Evolutionary conservation across 1,139 yeast species (phyloP), one percentile per base, ranked within the genome.

Genomic region (Eremothecium gossypii): DNA sequence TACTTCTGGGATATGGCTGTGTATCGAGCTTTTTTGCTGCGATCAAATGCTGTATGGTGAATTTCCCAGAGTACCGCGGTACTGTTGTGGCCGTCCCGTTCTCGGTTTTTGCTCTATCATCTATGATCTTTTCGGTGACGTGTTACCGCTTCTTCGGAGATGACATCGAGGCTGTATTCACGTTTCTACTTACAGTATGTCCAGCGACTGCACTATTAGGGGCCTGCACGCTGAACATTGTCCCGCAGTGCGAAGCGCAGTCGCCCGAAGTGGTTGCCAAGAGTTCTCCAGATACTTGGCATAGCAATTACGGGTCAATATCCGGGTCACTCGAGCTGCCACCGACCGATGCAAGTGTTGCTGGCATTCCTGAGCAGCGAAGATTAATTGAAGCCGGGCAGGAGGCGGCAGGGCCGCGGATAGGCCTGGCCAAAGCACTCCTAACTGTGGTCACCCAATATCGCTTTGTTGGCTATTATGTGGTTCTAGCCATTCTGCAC

Each of bases 31-130:
- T 75, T 57, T 81, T 77, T 53, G 70, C 87, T 1, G 72, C 85
- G 2, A 69, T 82, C 45, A 82, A 81, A 49, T 79, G 82, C 7
- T 74, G 83, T 2, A 82, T 83, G 14, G 66, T 82, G 2, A 81
- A 81, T 55, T 82, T 81, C 50, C 87, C 89, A 0, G 64, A 71
- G 30, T 77, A 79, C 53, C 68, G 82, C 51, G 91, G 91, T 12
- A 70, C 78, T 4, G 89, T 89, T 3, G 78, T 79, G 4, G 77
- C 81, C 1, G 64, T 74, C 14, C 83, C 83, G 1, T 79, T 76
- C 2, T 69, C 81, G 29, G 64, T 76, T 2, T 77, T 70, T 56
- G 83, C 82, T 0, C 61, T 77, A 47, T 71, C 70, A 3, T 66
- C 69, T 2, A 52, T 66, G 44, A 36, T 65, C 8, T 66, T 60